Evolutionary conservation across 2,329 filamentous ascomycete genomes (phyloP), one percentile per base, ranked within the genome.

Genomic region (Rhynchosporium secalis): DNA sequence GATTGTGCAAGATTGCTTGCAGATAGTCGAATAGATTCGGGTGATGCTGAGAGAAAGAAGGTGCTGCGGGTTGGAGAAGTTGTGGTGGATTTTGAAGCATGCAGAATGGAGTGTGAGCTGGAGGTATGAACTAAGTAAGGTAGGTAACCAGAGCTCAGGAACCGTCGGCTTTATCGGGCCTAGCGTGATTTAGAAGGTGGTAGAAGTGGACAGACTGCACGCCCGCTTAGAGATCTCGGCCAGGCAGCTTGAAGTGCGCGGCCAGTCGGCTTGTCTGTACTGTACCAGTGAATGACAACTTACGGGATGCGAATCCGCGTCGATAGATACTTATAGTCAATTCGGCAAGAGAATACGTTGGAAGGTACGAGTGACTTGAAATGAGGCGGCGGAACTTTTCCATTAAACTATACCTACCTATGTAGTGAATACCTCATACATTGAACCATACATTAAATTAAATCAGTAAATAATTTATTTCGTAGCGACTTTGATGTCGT

Each of bases 51-150:
- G 33, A 56, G 36, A 38, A n/a, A n/a, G 58, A 38, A 59, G 62
- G 46, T 56, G 36, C 55, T 64, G 36, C 51, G 58, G 49, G 65
- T 65, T 61, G 62, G 57, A 59, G 52, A 38, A 65, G 40, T 43
- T 59, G 51, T 54, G 56, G 46, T 62, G 64, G 29, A 48, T 45
- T 48, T 43, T 38, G 41, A 36, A 41, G 59, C 49, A 33, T 49
- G 45, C 46, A 7, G 15, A 28, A 38, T 12, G 41, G 41, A 28
- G 6, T 36, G 33, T 1, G 33, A 36, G 33, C 33, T 40, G 28
- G 13, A 56, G 58, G 36, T 56, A 49, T 40, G 41, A 46, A 40
- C 20, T 20, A 20, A 20, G 20, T 20, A 20, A 20, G 20, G 20
- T 20, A 20, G 20, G 15, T 55, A 31, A 10, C 28, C 29, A 20